Base-by-base conservation (phyloP, 768 basidiomycete species). In the Chiua virens region DNA sequence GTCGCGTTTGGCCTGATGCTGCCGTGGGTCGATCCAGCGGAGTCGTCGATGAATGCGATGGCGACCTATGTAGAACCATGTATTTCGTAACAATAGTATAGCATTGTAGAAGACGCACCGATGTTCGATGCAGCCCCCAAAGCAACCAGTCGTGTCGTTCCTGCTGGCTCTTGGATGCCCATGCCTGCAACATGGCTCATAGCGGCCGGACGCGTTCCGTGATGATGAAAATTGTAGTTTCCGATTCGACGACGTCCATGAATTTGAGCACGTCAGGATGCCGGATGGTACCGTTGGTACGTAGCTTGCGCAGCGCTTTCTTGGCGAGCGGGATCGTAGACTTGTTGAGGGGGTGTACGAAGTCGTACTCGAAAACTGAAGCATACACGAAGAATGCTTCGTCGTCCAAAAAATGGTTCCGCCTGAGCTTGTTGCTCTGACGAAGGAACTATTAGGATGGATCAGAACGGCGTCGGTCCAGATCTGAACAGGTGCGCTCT, bases 211-310 rank as follows among this genome's bases (percentile, higher is more conserved):
- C 87, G 4, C 92, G 86, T 70, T 99, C 97, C 1, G 97, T 99
- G 78, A 98, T 89, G 61, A 99, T 89, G 67, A 91, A 87, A 38
- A 98, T 80, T 1, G 80, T 80, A 13, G 82, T 80, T 45, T 98
- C 97, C 2, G 92, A 87, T 67, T 98, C 95, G 17, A 92, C 83
- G 2, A 82, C 91, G 56, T 98, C 97, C 75, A 99, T 82, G 71
- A 95, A 98, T 66, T 90, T 95, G 59, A 99, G 82, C 2, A 98
- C 83, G 69, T 98, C 94, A 0, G 97, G 97, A 76, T 99, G 97
- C 32, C 97, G 83, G 9, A 87, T 90, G 4, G 90, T 88, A 38
- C 97, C 83, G 9, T 87, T 90, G 4, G 90, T 88, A 38, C 95
- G 82, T 14, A 98, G 75, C 67, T 96, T 98, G 49, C 89, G 85